These are phyloP conservation scores for Podila epigama DNA, from an alignment of 192 early-diverging fungal species.

Conservation along the genomic window DNA sequence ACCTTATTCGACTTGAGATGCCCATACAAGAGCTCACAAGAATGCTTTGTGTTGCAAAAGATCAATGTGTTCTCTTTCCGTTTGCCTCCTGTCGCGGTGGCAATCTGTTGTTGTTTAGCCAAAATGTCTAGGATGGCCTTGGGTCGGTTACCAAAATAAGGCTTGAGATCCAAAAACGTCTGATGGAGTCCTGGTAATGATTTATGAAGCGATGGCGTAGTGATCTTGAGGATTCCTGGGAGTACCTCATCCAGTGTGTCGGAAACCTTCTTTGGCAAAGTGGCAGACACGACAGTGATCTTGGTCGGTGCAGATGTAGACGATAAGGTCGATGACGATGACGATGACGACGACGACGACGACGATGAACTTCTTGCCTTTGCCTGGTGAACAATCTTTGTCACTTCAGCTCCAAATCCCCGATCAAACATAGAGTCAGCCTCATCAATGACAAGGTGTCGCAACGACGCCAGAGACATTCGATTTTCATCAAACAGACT, in stretches of 20 bases:
- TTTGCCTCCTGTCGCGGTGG: slow-evolving; percentile 9
- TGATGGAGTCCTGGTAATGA: slow-evolving; percentile 79
- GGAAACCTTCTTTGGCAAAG: slow-evolving; percentile 74
- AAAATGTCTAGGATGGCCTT: slow-evolving; percentile 76
- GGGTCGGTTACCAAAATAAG: slow-evolving; percentile 74
- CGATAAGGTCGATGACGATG: no score
- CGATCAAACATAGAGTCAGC: slow-evolving; percentile 92
- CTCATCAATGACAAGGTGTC: slow-evolving; percentile 88
- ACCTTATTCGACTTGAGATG: slow-evolving; percentile 63
- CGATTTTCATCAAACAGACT: slow-evolving; percentile 40
- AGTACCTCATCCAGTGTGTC: slow-evolving; percentile 60
- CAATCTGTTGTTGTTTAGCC: slow-evolving; percentile 54
- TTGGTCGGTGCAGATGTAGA: slow-evolving; percentile 39
- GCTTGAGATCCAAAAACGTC: slow-evolving; percentile 76
- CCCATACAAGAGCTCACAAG: slow-evolving; percentile 62
- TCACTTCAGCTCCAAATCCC: slow-evolving; percentile 75
- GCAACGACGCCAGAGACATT: slow-evolving; percentile 68
- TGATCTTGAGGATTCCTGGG: slow-evolving; percentile 70
- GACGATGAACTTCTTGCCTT: slow-evolving; percentile 9
- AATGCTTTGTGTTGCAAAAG: slow-evolving; percentile 84
- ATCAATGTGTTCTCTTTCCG: slow-evolving; percentile 76
- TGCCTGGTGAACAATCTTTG: slow-evolving; percentile 56
- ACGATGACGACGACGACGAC: no score
- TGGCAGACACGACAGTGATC: slow-evolving; percentile 73
- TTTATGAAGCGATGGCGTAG: slow-evolving; percentile 83